Percentiles rank a stretch among this genome's conserved stretches.
These are phyloP conservation scores for Metarhizium robertsii DNA, from an alignment of 2,329 filamentous ascomycete species.

Conservation along the genomic window DNA sequence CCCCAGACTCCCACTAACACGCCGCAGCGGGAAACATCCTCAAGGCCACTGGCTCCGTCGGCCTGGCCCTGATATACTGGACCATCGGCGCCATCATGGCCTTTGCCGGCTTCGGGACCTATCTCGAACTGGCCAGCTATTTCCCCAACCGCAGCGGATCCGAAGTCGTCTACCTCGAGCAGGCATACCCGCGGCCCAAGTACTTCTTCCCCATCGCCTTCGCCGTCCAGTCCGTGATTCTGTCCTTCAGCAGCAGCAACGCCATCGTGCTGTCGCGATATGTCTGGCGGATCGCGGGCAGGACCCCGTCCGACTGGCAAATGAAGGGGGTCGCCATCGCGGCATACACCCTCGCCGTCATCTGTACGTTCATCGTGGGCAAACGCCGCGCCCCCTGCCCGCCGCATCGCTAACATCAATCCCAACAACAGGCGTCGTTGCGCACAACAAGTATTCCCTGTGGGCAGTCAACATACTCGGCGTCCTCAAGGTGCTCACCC, in stretches of 20 bases:
- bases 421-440: slow-evolving; percentile 24
- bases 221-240: slow-evolving; percentile 51
- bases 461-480: slow-evolving; percentile 48
- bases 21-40: slow-evolving; percentile 34
- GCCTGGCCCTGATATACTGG: slow-evolving; percentile 56
- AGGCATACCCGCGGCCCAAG: slow-evolving; percentile 54
- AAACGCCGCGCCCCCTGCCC: background rate
- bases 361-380: slow-evolving; percentile 31
- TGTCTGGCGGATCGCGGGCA: slow-evolving; percentile 43
- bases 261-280: slow-evolving; percentile 56
- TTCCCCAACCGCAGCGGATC: slow-evolving; percentile 58
- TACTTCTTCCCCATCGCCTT: slow-evolving; percentile 57
- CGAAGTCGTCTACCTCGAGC: slow-evolving; percentile 60
- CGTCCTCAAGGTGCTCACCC: slow-evolving; percentile 47
- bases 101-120: slow-evolving; percentile 43
- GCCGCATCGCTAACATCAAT: background rate
- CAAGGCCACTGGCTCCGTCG: slow-evolving; percentile 49
- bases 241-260: slow-evolving; percentile 60
- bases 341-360: slow-evolving; percentile 48
- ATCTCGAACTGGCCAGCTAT: slow-evolving; percentile 54
- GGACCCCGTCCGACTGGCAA: slow-evolving; percentile 48
- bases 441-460: slow-evolving; percentile 49
- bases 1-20: background rate
- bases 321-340: slow-evolving; percentile 58
- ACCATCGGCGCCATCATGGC: slow-evolving; percentile 52